Base-by-base conservation (phyloP, 768 basidiomycete genomes). In the Leucosporidium creatinivorum region DNA sequence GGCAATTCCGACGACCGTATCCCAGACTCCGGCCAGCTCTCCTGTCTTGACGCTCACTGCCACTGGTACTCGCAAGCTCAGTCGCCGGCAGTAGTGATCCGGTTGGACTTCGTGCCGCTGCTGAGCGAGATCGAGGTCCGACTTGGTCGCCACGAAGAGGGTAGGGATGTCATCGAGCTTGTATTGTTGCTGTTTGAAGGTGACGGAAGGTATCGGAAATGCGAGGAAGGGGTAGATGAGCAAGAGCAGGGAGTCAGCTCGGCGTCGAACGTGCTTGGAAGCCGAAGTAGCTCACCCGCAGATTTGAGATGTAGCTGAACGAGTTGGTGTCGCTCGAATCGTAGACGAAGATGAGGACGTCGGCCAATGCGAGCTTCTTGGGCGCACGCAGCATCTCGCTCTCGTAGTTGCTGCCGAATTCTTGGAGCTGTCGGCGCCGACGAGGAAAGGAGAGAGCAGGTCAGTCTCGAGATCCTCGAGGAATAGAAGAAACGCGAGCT, bases 101-200 rank as follows among this genome's bases (percentile, higher is more conserved):
- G 94, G 94, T 76, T 99, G 94, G 26, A 98, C 93, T 81, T 99
- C 94, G 77, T 97, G 94, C 77, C 94, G 83, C 89, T 96, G 94
- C 73, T 93, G 85, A 17, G 94, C 94, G 59, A 99, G 86, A 78
- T 99, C 94, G 31, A 96, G 84, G 78, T 99, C 94, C 9, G 92
- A 93, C 80, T 99, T 99, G 49, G 94, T 98, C n/a, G 94, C 94
- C 30, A 99, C 93, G 77, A 98, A 97, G 48, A 98, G 80, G 17
- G 90, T 93, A 30, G 94, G 93, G 77, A 97, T 90, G 77, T 91
- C 89, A 77, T 97, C 92, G 36, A 96, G 81, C 72, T 85, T 91
- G 77, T 97, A 94, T 84, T 93, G 92, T 90, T 97, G 93, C 92
- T 96, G 79, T 47, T 18, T 44, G n/a, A 17, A 44, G 8, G 2